Base-by-base conservation (phyloP, 2,329 filamentous ascomycete species). In the Shiraia bambusicola region DNA sequence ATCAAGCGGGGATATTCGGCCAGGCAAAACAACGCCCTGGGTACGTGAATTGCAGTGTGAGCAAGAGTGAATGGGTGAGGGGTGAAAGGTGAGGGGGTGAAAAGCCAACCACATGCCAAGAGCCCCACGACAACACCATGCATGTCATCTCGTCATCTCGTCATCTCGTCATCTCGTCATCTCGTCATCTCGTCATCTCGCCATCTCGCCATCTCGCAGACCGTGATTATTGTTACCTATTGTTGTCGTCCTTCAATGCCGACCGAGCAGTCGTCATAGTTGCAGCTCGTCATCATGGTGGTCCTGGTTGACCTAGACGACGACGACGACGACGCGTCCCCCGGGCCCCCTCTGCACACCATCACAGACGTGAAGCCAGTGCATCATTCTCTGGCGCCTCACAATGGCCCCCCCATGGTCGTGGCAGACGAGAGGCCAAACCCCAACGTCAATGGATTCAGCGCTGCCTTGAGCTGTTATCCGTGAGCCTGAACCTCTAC, bases 381-480 rank as follows among this genome's bases (percentile, higher is more conserved):
- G 32, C 54, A 63, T 39, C 60, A 59, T 41, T 54, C 59, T 39
- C 54, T 60, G 43, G 37, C 41, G 28, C 46, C 35, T 26, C 39
- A 32, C 30, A 41, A 50, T 40, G 35, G 46, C 4, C 19, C 4
- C 19, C 19, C 4, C 37, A 42, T 41, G 31, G 39, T n/a, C 12
- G 54, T 35, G 17, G 48, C 58, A 34, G 61, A 63, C 22, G 56
- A 58, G 38, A 62, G 72, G 50, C 63, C 60, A 19, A 74, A 76
- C 61, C 78, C 72, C 40, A 83, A 83, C 58, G 67, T 75, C 65
- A 82, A 79, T 71, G 72, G 74, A 55, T 78, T 83, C 70, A 79
- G 80, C 50, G 76, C 78, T 63, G 79, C 80, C 64, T 70, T 86
- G 67, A 79, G 78, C 67, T 84, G 81, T 73, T 85, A 85, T 76